A percentile compares a stretch with the other conserved stretches of the same genome.
Conservation (phyloP, 768 basidiomycete genomes). For the Leucocoprinus leucothites region DNA sequence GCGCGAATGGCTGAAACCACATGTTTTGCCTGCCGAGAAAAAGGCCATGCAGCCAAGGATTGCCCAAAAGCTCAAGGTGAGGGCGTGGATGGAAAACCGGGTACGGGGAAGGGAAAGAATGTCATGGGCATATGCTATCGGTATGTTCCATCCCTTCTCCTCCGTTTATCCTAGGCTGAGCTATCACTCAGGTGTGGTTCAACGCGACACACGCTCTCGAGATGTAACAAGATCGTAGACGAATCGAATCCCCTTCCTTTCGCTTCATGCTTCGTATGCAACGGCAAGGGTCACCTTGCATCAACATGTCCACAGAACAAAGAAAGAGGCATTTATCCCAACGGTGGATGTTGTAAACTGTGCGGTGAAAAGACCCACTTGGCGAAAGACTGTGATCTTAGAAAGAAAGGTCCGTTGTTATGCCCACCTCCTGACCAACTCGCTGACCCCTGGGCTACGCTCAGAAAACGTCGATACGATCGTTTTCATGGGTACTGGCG, state of each 20-base stretch:
- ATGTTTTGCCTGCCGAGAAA: conserved; percentile 85
- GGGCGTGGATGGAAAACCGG: conserved; percentile 12
- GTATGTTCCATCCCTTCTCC: conserved; percentile 33
- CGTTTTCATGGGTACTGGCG: conserved; percentile 40
- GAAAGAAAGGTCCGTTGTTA: conserved; percentile 47
- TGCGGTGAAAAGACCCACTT: conserved; percentile 85
- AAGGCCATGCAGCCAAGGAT: conserved; percentile 80
- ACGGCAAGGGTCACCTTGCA: conserved; percentile 79
- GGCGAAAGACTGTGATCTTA: conserved; percentile 74
- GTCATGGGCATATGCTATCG: conserved; percentile 68
- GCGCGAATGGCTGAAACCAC: conserved; percentile 56
- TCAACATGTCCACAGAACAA: conserved; percentile 80
- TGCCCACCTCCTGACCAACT: neutral
- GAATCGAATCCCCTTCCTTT: conserved; percentile 71
- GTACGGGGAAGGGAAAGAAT: conserved; percentile 18
- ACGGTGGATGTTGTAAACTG: conserved; percentile 88
- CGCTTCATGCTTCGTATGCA: conserved; percentile 92
- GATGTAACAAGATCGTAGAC: conserved; percentile 66
- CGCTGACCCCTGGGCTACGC: neutral
- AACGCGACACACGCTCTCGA: conserved; percentile 70
- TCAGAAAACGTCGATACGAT: conserved; percentile 34
- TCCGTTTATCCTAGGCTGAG: neutral
- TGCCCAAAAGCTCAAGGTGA: conserved; percentile 53
- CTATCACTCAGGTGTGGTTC: conserved; percentile 69
- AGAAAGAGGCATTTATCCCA: conserved; percentile 81